A percentile compares a stretch with the other conserved stretches of the same genome.
These are phyloP conservation scores for Pleurotus giganteus DNA, from an alignment of 768 basidiomycete species.

Conservation along the genomic window DNA sequence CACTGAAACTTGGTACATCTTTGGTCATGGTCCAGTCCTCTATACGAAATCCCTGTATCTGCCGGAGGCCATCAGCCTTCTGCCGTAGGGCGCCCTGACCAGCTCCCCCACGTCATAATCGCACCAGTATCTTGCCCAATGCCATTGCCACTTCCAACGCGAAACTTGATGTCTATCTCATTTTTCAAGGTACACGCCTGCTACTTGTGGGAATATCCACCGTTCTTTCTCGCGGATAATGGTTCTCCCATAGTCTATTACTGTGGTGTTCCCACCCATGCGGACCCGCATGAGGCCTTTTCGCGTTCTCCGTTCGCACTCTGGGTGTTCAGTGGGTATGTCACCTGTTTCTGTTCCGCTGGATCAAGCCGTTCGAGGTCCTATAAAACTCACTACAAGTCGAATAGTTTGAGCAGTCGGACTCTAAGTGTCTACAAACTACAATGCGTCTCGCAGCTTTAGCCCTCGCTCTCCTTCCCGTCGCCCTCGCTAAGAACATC, in stretches of 20 bases:
- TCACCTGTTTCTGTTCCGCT: neutral
- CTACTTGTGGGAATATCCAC: conserved; percentile 4
- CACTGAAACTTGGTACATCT: neutral
- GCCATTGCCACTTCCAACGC: neutral
- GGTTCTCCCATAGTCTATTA: conserved; percentile 2
- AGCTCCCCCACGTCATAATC: neutral
- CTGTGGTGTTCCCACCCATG: neutral
- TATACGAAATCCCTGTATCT: too few relatives aligned
- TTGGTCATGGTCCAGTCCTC: too few relatives aligned
- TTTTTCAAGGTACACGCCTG: neutral
- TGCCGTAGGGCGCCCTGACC: neutral
- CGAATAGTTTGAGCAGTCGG: neutral
- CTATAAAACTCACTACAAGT: neutral
- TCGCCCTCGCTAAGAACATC: conserved; percentile 12
- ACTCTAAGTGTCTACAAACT: neutral
- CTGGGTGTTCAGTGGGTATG: neutral
- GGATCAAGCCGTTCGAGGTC: neutral
- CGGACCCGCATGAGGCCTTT: conserved; percentile 8
- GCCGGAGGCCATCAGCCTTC: neutral
- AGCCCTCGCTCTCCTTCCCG: conserved; percentile 14
- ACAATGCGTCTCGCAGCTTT: conserved; percentile 1
- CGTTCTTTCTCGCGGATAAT: neutral
- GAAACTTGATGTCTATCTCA: neutral
- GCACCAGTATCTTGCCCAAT: neutral
- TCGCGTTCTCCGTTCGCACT: neutral